Evolutionary conservation across 176 grass and related monocot genomes (phyloP), one percentile per base, ranked within the genome.

Genomic region (Eleusine coracana): DNA sequence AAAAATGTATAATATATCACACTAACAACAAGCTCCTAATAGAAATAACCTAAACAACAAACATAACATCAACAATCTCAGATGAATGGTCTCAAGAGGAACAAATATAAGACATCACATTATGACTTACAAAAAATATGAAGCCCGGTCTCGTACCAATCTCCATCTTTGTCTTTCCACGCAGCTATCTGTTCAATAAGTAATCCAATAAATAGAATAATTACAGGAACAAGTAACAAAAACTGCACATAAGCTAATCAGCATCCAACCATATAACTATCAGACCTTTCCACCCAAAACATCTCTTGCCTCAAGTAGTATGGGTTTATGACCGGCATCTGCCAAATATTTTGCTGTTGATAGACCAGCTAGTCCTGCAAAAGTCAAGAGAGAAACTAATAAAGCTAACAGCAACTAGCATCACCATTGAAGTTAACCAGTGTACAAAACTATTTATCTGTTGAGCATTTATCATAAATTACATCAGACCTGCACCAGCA

Each of bases 71-170:
- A 1, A 81, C 10, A 78, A 70, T 16, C 27, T 31, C 10, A 5
- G 28, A 66, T 21, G 40, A 76, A 37, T 37, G 71, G 28, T 56
- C 52, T 6, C 31, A 34, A 34, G 52, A 56, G 5, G 52, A 21
- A 56, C 15, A 56, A 56, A 56, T 56, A 20, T 56, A 56, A 56
- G 21, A 17, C 52, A 56, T 56, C 17, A 21, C 5, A 6, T 4
- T 56, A 54, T 76, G 66, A 88, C 96, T 95, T 83, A 99, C 96
- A 99, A 82, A 93, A 97, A 80, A 93, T 99, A 88, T 99, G 96
- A 83, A 99, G 96, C 17, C 93, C 96, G 11, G 96, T 99, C 70
- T 99, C 91, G 21, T 99, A 99, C 93, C 93, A 99, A 80, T 99
- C 96, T 70, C 96, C 96, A 83, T 99, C 93, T 63, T 87, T 86